These are phyloP conservation scores for Xanthoconium stramineum DNA, from an alignment of 768 basidiomycete genomes.

Conservation along the genomic window DNA sequence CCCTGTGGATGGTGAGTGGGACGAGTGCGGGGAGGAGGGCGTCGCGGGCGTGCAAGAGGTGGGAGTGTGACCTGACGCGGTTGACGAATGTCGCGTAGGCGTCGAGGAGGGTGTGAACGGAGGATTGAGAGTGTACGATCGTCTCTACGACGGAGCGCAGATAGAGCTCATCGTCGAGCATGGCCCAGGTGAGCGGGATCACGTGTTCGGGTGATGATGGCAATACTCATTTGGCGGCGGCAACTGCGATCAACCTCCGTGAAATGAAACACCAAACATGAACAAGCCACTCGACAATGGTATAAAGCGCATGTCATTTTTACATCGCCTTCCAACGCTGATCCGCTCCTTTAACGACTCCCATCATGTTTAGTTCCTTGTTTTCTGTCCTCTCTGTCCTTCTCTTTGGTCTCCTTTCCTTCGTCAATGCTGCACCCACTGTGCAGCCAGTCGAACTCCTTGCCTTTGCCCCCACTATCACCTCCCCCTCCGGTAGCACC, in stretches of 20 bases:
- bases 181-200: background rate
- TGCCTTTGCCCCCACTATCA: conserved; percentile 43
- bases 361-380: conserved; percentile 21
- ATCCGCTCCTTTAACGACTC: conserved; percentile 23
- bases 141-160: conserved; percentile 46
- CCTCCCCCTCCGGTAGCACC: conserved; percentile 29
- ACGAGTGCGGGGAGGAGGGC: conserved; percentile 20
- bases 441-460: conserved; percentile 29
- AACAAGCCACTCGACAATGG: conserved; percentile 10
- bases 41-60: conserved; percentile 2
- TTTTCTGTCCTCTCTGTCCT: conserved; percentile 31
- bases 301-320: no score
- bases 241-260: background rate
- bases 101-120: conserved; percentile 55
- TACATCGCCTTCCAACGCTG: background rate
- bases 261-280: conserved; percentile 20
- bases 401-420: conserved; percentile 25
- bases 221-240: no score
- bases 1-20: conserved; percentile 33
- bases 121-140: conserved; percentile 38
- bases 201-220: background rate
- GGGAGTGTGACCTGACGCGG: conserved; percentile 35
- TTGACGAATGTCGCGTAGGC: conserved; percentile 54
- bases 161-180: conserved; percentile 16
- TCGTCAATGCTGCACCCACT: conserved; percentile 27